These are phyloP conservation scores for Salicornia ramosissima DNA, from an alignment of 148 eudicot genomes.

Conservation along the genomic window DNA sequence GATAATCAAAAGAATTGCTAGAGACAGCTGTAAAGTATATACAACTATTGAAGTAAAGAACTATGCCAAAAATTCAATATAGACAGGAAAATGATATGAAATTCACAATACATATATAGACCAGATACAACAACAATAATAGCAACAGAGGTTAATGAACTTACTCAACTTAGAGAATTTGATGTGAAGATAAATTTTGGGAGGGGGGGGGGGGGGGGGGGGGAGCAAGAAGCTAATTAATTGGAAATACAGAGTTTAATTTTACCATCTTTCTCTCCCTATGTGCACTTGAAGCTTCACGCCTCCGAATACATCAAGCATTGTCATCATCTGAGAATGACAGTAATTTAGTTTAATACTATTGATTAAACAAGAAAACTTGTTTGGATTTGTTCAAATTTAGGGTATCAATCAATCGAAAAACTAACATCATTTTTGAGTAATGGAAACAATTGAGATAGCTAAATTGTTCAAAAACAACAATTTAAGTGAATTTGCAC, in stretches of 20 bases:
- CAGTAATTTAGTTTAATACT: not conserved
- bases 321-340: slow-evolving; percentile 14
- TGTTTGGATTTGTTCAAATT: not conserved
- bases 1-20: not conserved
- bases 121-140: not conserved
- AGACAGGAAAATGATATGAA: not conserved
- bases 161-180: slow-evolving; percentile 16
- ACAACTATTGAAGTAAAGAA: not conserved
- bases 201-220: no score
- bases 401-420: not conserved
- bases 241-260: not conserved
- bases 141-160: not conserved
- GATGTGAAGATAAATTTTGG: slow-evolving; percentile 11
- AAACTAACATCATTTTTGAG: not conserved
- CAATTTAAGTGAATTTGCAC: not conserved
- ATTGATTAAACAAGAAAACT: not conserved
- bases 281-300: not conserved
- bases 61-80: not conserved
- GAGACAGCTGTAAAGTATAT: not conserved
- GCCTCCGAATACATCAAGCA: slow-evolving; percentile 25
- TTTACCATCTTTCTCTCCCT: not conserved
- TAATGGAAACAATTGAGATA: not conserved
- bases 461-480: not conserved
- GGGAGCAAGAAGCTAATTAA: not conserved
- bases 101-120: not conserved